These are phyloP conservation scores for Hemileccinum impolitum DNA, from an alignment of 768 basidiomycete genomes.

Conservation along the genomic window DNA sequence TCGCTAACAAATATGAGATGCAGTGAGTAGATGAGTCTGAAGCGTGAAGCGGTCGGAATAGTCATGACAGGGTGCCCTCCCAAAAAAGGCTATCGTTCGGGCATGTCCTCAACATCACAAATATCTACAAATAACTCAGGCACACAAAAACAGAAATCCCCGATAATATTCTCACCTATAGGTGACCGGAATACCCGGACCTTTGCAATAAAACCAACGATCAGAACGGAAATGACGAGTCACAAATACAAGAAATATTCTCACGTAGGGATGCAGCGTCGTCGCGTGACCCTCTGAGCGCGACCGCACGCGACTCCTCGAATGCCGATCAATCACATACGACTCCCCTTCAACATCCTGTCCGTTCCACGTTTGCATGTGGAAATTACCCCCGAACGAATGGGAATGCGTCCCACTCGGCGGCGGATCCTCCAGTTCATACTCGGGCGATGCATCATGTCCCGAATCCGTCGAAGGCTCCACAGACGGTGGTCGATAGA, in stretches of 20 bases:
- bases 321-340: constrained; percentile 28
- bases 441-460: constrained; percentile 37
- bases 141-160: neutral
- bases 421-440: constrained; percentile 35
- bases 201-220: constrained; percentile 11
- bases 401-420: constrained; percentile 8
- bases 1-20: constrained; percentile 22
- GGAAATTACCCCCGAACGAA: constrained; percentile 23
- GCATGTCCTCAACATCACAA: constrained; percentile 25
- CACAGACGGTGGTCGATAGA: constrained; percentile 19
- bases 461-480: constrained; percentile 20
- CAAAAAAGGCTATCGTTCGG: constrained; percentile 17
- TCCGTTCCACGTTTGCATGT: constrained; percentile 23
- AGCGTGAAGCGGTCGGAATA: too few species aligned
- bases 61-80: constrained; percentile 1
- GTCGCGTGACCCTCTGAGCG: constrained; percentile 28
- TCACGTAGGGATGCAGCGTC: constrained; percentile 30
- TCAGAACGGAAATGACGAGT: constrained; percentile 6
- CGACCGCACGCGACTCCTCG: constrained; percentile 27
- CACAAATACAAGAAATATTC: neutral
- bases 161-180: constrained; percentile 23
- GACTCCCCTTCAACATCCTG: constrained; percentile 16
- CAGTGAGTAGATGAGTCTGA: constrained; percentile 8
- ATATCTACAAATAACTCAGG: constrained; percentile 22
- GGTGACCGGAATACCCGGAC: constrained; percentile 31